Evolutionary conservation across 352 stramenopile genomes (phyloP).

Genomic region (Pythium insidiosum): DNA sequence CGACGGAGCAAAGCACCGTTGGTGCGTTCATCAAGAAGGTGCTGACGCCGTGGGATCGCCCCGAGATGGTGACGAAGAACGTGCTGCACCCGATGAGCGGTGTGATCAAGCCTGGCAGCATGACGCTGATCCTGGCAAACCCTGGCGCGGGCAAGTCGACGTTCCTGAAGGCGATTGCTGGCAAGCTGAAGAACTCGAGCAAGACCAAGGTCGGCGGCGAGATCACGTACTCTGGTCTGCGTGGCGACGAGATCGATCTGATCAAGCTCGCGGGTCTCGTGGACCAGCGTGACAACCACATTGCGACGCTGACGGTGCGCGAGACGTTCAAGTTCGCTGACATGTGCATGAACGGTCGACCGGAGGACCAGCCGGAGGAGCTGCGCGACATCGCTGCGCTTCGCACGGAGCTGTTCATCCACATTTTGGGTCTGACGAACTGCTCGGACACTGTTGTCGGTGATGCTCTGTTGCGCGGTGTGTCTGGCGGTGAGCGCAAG

Average conservation of each 20-base stretch:
- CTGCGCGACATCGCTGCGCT: slow-evolving; percentile 64
- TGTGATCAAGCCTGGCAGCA: slow-evolving; percentile 33
- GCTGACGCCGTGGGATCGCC: slow-evolving; percentile 43
- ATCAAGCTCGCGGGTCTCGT: slow-evolving; percentile 61
- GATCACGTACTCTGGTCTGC: slow-evolving; percentile 51
- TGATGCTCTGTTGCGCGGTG: slow-evolving; percentile 78
- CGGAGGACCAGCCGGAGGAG: slow-evolving; percentile 57
- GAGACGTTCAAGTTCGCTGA: slow-evolving; percentile 95
- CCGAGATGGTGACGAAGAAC: slow-evolving; percentile 25
- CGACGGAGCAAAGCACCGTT: slow-evolving; percentile 39
- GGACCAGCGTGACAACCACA: slow-evolving; percentile 81
- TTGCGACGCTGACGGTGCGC: slow-evolving; percentile 87
- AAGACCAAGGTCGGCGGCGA: slow-evolving; percentile 45
- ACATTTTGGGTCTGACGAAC: slow-evolving; percentile 78
- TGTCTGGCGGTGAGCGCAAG: slow-evolving; percentile 85
- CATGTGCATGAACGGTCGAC: slow-evolving; percentile 72
- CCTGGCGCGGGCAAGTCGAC: too few species aligned
- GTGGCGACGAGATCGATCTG: slow-evolving; percentile 43
- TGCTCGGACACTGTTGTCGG: slow-evolving; percentile 91
- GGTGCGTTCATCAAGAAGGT: slow-evolving; percentile 37
- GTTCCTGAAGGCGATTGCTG: slow-evolving; percentile 68
- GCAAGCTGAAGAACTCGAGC: slow-evolving; percentile 39
- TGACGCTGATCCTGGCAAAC: slow-evolving; percentile 62
- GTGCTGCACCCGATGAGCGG: slow-evolving; percentile 57
- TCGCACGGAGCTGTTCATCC: slow-evolving; percentile 61